A percentile compares a stretch with the other conserved stretches of the same genome.
Evolutionary conservation across 2,329 filamentous ascomycete species (phyloP).

Genomic region (Amphichorda felina): DNA sequence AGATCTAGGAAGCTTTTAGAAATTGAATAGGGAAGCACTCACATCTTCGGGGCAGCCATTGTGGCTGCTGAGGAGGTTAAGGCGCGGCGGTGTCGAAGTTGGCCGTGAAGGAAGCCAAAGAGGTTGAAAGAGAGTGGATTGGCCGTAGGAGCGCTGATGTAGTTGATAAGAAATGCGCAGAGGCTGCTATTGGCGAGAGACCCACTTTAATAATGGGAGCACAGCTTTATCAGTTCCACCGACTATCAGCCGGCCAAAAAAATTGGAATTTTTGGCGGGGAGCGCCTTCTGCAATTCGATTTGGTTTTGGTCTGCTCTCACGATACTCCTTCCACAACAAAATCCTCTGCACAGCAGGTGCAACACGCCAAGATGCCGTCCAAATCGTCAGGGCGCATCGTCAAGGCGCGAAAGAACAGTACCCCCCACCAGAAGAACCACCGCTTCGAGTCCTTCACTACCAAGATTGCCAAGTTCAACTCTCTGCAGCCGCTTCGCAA

Average conservation of each 20-base stretch:
- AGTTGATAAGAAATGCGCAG: conserved; percentile 14
- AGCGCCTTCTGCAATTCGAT: too few relatives aligned
- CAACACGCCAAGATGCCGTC: conserved; percentile 40
- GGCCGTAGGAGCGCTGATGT: not conserved
- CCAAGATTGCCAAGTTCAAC: conserved; percentile 82
- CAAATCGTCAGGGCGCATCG: conserved; percentile 53
- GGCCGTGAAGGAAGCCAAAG: conserved; percentile 5
- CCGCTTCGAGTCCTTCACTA: conserved; percentile 82
- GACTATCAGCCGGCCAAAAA: conserved; percentile 19
- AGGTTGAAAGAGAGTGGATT: not conserved
- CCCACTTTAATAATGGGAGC: conserved; percentile 4
- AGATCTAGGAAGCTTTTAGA: not conserved
- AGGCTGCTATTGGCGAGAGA: conserved; percentile 15
- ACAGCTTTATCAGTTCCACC: conserved; percentile 22
- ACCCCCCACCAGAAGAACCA: conserved; percentile 74
- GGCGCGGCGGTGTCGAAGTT: conserved; percentile 4
- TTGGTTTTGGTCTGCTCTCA: too few relatives aligned
- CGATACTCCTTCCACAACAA: too few relatives aligned
- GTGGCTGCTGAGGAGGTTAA: conserved; percentile 4
- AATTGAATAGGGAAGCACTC: conserved; percentile 8
- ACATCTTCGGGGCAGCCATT: conserved; percentile 40
- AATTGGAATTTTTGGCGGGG: too few relatives aligned
- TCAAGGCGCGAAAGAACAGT: conserved; percentile 55
- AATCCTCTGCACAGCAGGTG: conserved; percentile 1
- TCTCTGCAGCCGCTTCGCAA: conserved; percentile 83